Conservation (phyloP, 257 asterid genomes). For the Solanum appendiculatum region DNA sequence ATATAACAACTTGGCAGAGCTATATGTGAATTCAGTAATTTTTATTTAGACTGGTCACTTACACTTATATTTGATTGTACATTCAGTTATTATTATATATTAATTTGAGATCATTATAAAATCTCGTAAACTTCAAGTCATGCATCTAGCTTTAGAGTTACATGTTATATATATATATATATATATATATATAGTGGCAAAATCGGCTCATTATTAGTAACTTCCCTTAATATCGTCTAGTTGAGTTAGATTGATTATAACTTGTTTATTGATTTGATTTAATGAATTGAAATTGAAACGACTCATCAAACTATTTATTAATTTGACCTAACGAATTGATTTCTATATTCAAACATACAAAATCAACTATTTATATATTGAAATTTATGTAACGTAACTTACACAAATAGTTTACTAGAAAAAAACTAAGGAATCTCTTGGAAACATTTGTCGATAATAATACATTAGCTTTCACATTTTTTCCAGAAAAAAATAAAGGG, state of each 20-base stretch:
- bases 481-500: too few species aligned
- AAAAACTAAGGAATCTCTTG: background rate
- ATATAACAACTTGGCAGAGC: background rate
- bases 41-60: too few species aligned
- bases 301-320: background rate
- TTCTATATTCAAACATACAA: background rate
- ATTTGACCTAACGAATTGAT: background rate
- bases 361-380: background rate
- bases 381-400: background rate
- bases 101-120: background rate
- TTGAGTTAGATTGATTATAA: background rate
- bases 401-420: background rate
- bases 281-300: background rate
- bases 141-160: background rate
- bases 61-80: too few species aligned
- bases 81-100: background rate
- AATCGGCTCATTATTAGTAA: background rate
- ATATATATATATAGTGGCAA: too few species aligned
- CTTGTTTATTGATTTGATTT: background rate
- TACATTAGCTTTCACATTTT: background rate
- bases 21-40: background rate
- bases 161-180: background rate
- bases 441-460: background rate
- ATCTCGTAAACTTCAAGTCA: background rate
- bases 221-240: background rate